Conservation (phyloP, 2,329 filamentous ascomycete genomes). For the Verticillium dahliae region DNA sequence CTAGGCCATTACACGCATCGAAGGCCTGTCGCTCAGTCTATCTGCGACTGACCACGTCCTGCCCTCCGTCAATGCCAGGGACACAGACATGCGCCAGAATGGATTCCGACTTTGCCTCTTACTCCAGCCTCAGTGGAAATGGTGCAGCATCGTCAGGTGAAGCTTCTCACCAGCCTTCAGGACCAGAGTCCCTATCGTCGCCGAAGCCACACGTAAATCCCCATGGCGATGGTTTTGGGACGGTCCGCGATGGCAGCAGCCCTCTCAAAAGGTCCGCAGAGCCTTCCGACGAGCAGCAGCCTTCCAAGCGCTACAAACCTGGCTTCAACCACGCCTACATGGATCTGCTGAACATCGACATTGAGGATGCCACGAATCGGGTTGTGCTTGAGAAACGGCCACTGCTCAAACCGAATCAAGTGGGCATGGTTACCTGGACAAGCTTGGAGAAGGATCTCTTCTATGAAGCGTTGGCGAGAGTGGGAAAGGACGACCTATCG, state of each 20-base stretch:
- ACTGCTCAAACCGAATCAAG: conserved; percentile 12
- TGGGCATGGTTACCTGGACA: conserved; percentile 68
- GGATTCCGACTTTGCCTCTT: neutral
- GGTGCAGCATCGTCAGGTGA: neutral
- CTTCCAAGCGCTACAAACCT: conserved; percentile 39
- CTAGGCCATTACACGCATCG: no score
- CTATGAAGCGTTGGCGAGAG: conserved; percentile 57
- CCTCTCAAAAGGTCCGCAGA: neutral
- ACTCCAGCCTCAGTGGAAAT: neutral
- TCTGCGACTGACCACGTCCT: neutral
- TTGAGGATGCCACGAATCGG: conserved; percentile 42
- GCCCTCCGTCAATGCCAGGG: neutral
- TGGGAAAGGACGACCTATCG: conserved; percentile 56
- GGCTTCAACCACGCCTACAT: conserved; percentile 40
- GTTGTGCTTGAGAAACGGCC: conserved; percentile 23
- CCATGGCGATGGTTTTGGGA: neutral
- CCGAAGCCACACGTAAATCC: neutral
- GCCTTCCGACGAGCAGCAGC: conserved; percentile 8
- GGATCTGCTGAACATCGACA: conserved; percentile 48
- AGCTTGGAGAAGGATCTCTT: conserved; percentile 62
- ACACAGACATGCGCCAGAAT: neutral
- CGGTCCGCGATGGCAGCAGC: neutral
- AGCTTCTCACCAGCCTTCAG: neutral
- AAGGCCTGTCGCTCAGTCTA: no score
- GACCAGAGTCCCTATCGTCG: neutral